These are phyloP conservation scores for Microdochium bolleyi DNA, from an alignment of 2,329 filamentous ascomycete species.

Conservation along the genomic window DNA sequence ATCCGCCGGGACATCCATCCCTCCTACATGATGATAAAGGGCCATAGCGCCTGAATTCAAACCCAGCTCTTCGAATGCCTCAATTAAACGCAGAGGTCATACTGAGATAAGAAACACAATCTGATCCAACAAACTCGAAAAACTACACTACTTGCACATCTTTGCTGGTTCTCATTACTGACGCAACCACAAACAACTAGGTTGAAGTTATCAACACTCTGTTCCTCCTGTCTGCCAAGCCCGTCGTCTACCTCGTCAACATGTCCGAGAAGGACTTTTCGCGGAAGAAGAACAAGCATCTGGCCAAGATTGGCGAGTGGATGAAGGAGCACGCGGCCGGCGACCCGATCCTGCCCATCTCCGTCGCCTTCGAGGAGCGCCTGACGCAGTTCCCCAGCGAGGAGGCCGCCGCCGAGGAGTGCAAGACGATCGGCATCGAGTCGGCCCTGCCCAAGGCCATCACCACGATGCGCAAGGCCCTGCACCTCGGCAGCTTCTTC, in stretches of 20 bases:
- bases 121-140: conserved; percentile 41
- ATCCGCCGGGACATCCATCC: conserved; percentile 8
- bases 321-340: conserved; percentile 83
- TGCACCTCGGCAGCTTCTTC: conserved; percentile 94
- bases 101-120: conserved; percentile 75
- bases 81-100: conserved; percentile 69
- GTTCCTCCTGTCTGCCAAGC: conserved; percentile 91
- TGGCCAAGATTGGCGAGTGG: conserved; percentile 90
- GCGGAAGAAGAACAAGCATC: conserved; percentile 99
- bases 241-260: conserved; percentile 95
- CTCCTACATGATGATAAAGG: conserved; percentile 94
- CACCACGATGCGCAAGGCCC: conserved; percentile 81
- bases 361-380: conserved; percentile 87
- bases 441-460: conserved; percentile 90
- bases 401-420: conserved; percentile 71
- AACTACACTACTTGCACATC: neutral
- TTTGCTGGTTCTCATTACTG: neutral
- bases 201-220: conserved; percentile 97
- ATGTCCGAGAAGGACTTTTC: conserved; percentile 95
- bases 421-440: conserved; percentile 79
- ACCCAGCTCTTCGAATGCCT: conserved; percentile 99
- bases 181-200: conserved; percentile 35
- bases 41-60: conserved; percentile 84
- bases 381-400: conserved; percentile 74
- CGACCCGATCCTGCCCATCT: conserved; percentile 89